phyloP scores from a whole-genome alignment of 73 alveolate species.

The Paramecium biaurelia region DNA sequence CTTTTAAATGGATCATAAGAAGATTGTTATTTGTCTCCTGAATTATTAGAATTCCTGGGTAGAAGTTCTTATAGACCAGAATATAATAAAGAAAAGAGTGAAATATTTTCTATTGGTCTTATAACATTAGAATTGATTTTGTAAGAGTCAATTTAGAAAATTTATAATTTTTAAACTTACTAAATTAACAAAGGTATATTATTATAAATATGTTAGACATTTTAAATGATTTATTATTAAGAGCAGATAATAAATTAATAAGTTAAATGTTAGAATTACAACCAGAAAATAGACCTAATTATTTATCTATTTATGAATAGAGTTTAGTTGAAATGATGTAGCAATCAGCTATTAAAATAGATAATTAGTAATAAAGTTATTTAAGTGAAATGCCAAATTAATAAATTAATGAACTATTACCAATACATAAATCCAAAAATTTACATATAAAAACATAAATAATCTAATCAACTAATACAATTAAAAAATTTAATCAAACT shows the following conservation, averaged over 20 bases:
- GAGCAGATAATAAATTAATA: neutral
- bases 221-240: neutral
- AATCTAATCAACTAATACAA: neutral
- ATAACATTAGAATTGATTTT: neutral
- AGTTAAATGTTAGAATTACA: neutral
- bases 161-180: neutral
- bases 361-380: neutral
- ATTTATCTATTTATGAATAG: neutral
- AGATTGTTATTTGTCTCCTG: constrained; percentile 34
- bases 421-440: neutral
- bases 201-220: neutral
- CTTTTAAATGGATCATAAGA: neutral
- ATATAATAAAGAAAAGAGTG: constrained; percentile 23
- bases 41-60: neutral
- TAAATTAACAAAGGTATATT: neutral
- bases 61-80: neutral
- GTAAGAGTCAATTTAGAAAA: neutral
- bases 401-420: neutral
- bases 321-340: constrained; percentile 11
- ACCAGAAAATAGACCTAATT: constrained; percentile 37
- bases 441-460: neutral
- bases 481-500: neutral
- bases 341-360: neutral
- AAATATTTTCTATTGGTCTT: constrained; percentile 4
- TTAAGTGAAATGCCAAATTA: neutral